These are phyloP conservation scores for Gryganskiella cystojenkinii DNA, from an alignment of 192 early-diverging fungal genomes.

Conservation along the genomic window DNA sequence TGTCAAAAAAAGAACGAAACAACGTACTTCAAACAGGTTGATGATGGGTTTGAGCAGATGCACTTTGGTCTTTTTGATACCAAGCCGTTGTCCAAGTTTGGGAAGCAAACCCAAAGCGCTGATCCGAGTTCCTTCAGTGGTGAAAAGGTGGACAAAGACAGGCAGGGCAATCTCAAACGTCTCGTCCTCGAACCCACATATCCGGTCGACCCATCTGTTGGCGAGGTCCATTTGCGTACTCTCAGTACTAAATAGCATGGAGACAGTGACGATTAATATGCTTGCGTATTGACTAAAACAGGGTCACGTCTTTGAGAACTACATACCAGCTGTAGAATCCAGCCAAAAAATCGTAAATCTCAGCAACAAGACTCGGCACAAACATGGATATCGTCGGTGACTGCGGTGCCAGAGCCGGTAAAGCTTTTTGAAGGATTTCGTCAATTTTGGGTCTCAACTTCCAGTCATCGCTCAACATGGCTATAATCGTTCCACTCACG, in stretches of 20 bases:
- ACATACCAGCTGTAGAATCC: slow-evolving; percentile 62
- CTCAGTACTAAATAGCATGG: slow-evolving; percentile 9
- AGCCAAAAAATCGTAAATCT: slow-evolving; percentile 68
- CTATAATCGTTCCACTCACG: slow-evolving; percentile 55
- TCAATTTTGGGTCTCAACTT: slow-evolving; percentile 59
- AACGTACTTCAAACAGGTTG: slow-evolving; percentile 65
- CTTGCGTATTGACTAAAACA: too few relatives aligned
- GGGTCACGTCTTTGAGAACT: too few relatives aligned
- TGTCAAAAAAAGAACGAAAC: too few relatives aligned
- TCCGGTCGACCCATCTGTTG: slow-evolving; percentile 59
- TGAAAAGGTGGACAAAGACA: slow-evolving; percentile 62
- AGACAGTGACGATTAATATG: neutral
- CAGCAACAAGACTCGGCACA: slow-evolving; percentile 58
- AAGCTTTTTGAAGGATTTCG: slow-evolving; percentile 58
- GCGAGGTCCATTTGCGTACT: slow-evolving; percentile 55
- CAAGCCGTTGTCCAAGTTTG: slow-evolving; percentile 62
- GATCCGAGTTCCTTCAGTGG: slow-evolving; percentile 55
- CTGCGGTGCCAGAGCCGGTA: slow-evolving; percentile 54
- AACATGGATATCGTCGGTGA: slow-evolving; percentile 56
- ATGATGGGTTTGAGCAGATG: slow-evolving; percentile 68
- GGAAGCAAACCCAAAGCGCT: slow-evolving; percentile 62
- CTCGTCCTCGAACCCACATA: slow-evolving; percentile 56
- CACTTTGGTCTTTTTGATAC: slow-evolving; percentile 55
- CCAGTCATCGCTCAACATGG: slow-evolving; percentile 59
- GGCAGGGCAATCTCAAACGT: slow-evolving; percentile 66